Conservation (phyloP, 805 yeast species). For the Candida broadrunensis region DNA sequence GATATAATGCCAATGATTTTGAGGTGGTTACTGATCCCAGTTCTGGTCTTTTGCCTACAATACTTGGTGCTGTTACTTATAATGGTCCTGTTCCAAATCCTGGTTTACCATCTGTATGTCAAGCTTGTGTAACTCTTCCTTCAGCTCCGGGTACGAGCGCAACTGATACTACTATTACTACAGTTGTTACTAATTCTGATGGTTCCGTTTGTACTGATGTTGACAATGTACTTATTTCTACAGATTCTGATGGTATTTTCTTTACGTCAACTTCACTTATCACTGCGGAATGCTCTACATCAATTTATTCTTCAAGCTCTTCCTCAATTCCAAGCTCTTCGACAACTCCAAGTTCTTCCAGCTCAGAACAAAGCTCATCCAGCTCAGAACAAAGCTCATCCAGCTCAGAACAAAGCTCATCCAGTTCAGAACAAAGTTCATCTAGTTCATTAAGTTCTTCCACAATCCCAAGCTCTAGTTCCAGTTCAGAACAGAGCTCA, state of each 20-base stretch:
- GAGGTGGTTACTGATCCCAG: constrained; percentile 14
- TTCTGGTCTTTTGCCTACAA: constrained; percentile 14
- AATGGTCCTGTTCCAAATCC: constrained; percentile 16
- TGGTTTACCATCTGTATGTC: constrained; percentile 17
- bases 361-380: too few relatives aligned
- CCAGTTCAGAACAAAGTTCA: too few relatives aligned
- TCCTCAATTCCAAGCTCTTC: background rate
- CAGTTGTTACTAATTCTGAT: constrained; percentile 2
- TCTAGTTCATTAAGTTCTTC: background rate
- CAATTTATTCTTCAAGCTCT: background rate
- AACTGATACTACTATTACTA: constrained; percentile 12
- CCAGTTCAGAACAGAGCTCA: constrained; percentile 1
- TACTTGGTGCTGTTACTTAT: constrained; percentile 13
- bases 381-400: too few relatives aligned
- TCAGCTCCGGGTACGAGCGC: constrained; percentile 13
- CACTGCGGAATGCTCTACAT: background rate
- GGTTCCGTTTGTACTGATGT: constrained; percentile 6
- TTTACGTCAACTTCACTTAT: constrained; percentile 4
- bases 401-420: too few relatives aligned
- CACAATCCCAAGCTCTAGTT: background rate
- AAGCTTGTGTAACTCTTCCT: constrained; percentile 14
- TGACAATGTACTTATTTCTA: constrained; percentile 8
- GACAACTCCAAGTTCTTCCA: too few relatives aligned
- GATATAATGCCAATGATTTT: constrained; percentile 14
- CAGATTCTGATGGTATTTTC: constrained; percentile 5